Evolutionary conservation across 2,329 filamentous ascomycete genomes (phyloP).

Genomic region (Botrytis tulipae): DNA sequence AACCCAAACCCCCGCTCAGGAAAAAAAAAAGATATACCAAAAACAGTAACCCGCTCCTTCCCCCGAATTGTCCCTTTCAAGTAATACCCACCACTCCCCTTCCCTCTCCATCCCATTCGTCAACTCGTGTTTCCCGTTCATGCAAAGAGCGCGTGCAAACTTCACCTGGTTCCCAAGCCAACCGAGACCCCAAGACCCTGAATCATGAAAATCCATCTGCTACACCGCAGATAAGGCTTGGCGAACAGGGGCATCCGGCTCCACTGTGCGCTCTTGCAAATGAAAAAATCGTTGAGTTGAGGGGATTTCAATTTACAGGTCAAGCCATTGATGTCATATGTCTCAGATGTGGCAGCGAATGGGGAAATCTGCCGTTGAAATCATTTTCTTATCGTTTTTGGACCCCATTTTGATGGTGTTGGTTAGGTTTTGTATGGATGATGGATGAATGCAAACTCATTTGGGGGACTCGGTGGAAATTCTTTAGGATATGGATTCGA

Average conservation of each 20-base stretch:
- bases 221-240: not conserved
- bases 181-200: not conserved
- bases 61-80: not conserved
- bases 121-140: not conserved
- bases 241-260: not conserved
- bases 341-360: not conserved
- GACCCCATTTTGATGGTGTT: not conserved
- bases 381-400: not conserved
- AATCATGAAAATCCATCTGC: not conserved
- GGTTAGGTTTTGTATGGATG: not conserved
- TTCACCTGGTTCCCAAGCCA: not conserved
- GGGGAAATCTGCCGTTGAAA: not conserved
- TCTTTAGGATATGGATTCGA: not conserved
- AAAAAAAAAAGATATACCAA: not conserved
- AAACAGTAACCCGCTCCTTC: not conserved
- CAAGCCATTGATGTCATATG: slow-evolving; percentile 14
- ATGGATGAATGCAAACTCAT: not conserved
- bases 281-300: not conserved
- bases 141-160: not conserved
- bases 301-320: not conserved
- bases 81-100: not conserved
- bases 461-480: not conserved
- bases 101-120: not conserved
- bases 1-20: not conserved
- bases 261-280: not conserved